A percentile compares a stretch with the other conserved stretches of the same genome.
Conservation (phyloP, 2,329 filamentous ascomycete genomes). For the Fusarium siculi region DNA sequence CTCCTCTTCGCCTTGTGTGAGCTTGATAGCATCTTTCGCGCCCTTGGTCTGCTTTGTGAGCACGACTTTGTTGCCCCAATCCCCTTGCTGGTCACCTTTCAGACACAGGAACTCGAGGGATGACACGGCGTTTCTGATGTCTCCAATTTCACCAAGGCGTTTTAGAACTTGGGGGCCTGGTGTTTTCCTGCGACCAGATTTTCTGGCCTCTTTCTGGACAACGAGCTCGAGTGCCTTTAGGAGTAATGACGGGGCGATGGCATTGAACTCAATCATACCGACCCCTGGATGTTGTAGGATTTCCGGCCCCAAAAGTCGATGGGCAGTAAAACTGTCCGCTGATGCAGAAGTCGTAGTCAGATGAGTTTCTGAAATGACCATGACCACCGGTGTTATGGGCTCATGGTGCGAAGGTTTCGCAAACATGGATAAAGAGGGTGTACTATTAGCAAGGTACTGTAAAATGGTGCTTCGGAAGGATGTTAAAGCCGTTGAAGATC, state of each 20-base stretch:
- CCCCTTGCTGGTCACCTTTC: conserved; percentile 77
- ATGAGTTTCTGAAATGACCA: conserved; percentile 92
- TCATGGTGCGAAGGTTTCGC: conserved; percentile 55
- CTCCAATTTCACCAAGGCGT: conserved; percentile 84
- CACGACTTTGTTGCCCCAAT: conserved; percentile 79
- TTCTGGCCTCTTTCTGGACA: conserved; percentile 84
- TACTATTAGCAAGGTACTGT: conserved; percentile 77
- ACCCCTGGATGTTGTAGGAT: conserved; percentile 84
- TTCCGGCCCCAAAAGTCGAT: conserved; percentile 87
- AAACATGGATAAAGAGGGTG: conserved; percentile 64
- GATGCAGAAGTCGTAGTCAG: conserved; percentile 86
- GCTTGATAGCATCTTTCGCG: conserved; percentile 62
- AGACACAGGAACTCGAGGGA: conserved; percentile 93
- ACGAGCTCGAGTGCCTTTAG: conserved; percentile 85
- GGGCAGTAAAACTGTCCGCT: conserved; percentile 91
- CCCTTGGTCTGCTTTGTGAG: conserved; percentile 76
- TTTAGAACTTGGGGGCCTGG: conserved; percentile 84
- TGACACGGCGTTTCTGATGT: conserved; percentile 91
- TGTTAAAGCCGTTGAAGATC: conserved; percentile 70
- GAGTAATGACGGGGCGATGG: conserved; percentile 86
- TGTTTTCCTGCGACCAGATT: conserved; percentile 78
- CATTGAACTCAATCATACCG: conserved; percentile 89
- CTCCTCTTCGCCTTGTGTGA: conserved; percentile 83
- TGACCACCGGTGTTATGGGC: conserved; percentile 77
- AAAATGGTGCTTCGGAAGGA: conserved; percentile 81